phyloP scores from a whole-genome alignment of 208 protist genomes.

The Strigomonas culicis region DNA sequence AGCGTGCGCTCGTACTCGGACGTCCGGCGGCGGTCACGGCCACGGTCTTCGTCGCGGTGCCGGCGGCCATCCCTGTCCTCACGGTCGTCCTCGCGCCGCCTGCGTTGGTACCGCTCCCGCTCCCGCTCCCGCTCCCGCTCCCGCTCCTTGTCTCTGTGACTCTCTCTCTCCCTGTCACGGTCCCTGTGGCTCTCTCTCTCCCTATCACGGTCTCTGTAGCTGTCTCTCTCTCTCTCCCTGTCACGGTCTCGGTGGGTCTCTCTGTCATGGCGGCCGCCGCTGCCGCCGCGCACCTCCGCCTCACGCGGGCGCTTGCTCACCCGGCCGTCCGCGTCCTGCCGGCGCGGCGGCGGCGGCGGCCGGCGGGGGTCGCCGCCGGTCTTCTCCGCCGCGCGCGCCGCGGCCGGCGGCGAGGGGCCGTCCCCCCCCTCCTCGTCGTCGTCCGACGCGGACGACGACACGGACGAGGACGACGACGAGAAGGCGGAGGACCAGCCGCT shows the following conservation, averaged over 20 bases:
- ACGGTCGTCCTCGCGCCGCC: slow-evolving; percentile 5
- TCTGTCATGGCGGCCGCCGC: slow-evolving; percentile 1
- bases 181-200: slow-evolving; percentile 8
- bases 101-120: background rate
- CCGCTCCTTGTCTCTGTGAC: background rate
- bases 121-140: background rate
- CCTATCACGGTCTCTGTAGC: slow-evolving; percentile 10
- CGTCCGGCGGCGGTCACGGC: background rate
- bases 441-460: slow-evolving; percentile 2
- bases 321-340: slow-evolving; percentile 4
- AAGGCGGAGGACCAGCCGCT: slow-evolving; percentile 8
- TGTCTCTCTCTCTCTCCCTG: slow-evolving; percentile 18
- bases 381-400: too few relatives aligned
- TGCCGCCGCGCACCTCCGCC: slow-evolving; percentile 8
- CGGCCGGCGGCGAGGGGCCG: too few relatives aligned
- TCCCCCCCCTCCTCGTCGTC: background rate
- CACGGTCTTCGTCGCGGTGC: background rate
- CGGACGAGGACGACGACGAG: slow-evolving; percentile 17
- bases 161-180: background rate
- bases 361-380: background rate
- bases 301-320: slow-evolving; percentile 16
- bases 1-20: background rate
- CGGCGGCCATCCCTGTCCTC: background rate
- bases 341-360: background rate
- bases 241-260: slow-evolving; percentile 22